These are phyloP conservation scores for Phragmites australis DNA, from an alignment of 176 grass and related monocot genomes.

Conservation along the genomic window DNA sequence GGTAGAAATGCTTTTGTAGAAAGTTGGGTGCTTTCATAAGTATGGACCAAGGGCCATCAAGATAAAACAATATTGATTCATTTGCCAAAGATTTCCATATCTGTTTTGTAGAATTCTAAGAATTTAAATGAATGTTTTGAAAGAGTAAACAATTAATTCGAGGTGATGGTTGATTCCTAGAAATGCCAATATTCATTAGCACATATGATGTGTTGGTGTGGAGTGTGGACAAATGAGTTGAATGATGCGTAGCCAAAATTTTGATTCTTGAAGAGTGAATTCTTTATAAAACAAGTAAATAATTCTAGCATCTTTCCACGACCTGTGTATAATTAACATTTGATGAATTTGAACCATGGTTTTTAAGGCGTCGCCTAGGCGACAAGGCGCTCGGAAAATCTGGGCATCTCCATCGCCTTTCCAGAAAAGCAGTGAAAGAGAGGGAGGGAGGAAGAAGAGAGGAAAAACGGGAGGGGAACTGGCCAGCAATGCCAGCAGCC, in stretches of 20 bases:
- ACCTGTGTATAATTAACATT: background rate
- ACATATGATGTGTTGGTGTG: slow-evolving; percentile 5
- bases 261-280: background rate
- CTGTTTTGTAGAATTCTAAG: background rate
- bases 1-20: background rate
- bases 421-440: no score
- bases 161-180: background rate
- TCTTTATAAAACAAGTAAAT: slow-evolving; percentile 14
- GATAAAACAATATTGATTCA: background rate
- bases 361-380: no score
- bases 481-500: no score
- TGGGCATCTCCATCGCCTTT: no score
- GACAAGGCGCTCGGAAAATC: no score
- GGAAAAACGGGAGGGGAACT: no score
- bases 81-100: background rate
- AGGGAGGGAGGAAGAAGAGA: no score
- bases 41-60: background rate
- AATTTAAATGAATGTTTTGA: background rate
- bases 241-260: slow-evolving; percentile 3
- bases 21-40: slow-evolving; percentile 10
- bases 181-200: background rate
- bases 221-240: background rate
- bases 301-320: background rate
- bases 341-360: no score
- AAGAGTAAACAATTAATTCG: background rate